A percentile compares a stretch with the other conserved stretches of the same genome.
phyloP scores from a whole-genome alignment of 192 early-diverging fungal genomes.

The Podila verticillata region DNA sequence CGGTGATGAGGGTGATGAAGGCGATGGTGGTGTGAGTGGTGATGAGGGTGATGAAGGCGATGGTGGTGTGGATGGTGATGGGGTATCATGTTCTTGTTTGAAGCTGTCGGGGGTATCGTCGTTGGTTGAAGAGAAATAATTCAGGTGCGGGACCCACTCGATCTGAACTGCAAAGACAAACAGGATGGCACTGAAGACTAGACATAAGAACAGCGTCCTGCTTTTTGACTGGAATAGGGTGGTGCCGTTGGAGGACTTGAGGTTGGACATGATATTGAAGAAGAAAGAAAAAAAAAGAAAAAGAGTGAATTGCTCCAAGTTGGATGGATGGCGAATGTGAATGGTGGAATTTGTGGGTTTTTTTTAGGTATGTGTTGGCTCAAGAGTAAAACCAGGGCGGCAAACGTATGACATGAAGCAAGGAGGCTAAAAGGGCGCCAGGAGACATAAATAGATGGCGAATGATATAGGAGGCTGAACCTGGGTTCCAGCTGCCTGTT shows the following conservation, averaged over 20 bases:
- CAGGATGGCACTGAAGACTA: constrained; percentile 17
- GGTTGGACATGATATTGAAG: not conserved
- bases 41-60: not conserved
- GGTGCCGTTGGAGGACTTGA: constrained; percentile 4
- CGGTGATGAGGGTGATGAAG: not conserved
- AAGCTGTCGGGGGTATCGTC: not conserved
- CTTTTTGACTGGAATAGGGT: constrained; percentile 15
- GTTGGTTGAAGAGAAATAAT: not conserved
- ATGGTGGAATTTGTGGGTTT: not conserved
- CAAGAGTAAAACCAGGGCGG: not conserved
- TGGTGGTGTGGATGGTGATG: not conserved
- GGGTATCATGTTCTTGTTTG: not conserved
- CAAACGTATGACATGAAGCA: constrained; percentile 1
- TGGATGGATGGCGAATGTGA: not conserved
- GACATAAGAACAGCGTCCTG: constrained; percentile 7
- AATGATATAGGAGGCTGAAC: not conserved
- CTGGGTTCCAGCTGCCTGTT: not conserved
- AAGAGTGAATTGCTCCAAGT: not conserved
- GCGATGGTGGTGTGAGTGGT: not conserved
- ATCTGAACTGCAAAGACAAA: constrained; percentile 35
- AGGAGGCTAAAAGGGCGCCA: not conserved
- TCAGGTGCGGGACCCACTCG: constrained; percentile 43
- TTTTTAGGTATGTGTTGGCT: not conserved
- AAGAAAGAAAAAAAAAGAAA: not conserved
- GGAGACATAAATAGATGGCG: not conserved